Evolutionary conservation across 2,329 filamentous ascomycete species (phyloP), one percentile per base, ranked within the genome.

Genomic region (Cercospora brassicicola): DNA sequence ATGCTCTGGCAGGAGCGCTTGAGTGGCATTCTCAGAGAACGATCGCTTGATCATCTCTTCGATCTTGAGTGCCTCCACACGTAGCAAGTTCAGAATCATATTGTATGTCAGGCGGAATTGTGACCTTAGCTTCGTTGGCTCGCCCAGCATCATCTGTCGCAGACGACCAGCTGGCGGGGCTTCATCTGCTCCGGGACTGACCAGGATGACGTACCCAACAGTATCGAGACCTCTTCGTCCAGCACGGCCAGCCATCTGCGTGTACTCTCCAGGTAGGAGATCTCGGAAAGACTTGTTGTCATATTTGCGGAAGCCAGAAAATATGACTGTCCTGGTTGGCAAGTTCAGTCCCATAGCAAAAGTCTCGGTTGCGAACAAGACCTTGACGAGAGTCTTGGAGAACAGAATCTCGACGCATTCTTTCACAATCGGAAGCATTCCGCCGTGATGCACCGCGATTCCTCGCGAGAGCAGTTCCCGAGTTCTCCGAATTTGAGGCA

Each of bases 41-140:
- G 94, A 97, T 72, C 95, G 91, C 85, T 99, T 99, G 84, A 99
- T 99, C 95, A 99, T 99, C 81, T 99, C 95, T 79, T 99, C 95
- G 74, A 99, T 98, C 82, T 97, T 98, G 72, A 99, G 82, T 2
- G 95, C 95, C 79, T 99, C 95, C 2, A 99, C 95, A 39, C 95
- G 90, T 59, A 99, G 84, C 33, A 99, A 84, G 76, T 98, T 99
- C 31, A 99, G 84, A 69, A 99, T 99, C 95, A 99, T 99, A 81
- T 98, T 99, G 84, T 99, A 99, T 0, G 96, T 99, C 59, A 99
- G 84, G 69, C 95, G 89, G 84, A 99, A 99, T 77, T 99, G 95
- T 6, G 94, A 98, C 57, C 93, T 89, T 59, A 99, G 86, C 81
- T 98, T 98, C 28, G 93, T 97, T 33, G 95, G 94, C 75, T 97